A percentile compares a stretch with the other conserved stretches of the same genome.
Evolutionary conservation across 2,329 filamentous ascomycete genomes (phyloP).

Genomic region (Scedosporium apiospermum): DNA sequence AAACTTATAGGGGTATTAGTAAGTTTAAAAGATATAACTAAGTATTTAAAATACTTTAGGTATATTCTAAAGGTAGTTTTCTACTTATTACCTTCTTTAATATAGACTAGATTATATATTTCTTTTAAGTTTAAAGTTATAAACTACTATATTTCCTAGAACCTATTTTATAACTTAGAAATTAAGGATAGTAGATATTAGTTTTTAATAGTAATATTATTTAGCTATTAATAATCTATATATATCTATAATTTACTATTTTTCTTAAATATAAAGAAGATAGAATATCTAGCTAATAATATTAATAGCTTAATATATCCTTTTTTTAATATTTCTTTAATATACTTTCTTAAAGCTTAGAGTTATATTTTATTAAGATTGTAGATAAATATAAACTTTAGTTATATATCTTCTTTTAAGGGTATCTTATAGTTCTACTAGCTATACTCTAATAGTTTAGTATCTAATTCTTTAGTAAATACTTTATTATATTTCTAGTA

Average conservation of each 20-base stretch:
- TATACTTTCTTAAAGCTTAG: too few species aligned
- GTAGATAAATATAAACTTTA: background rate
- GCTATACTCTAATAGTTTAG: background rate
- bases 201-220: conserved; percentile 6
- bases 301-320: too few species aligned
- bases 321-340: too few species aligned
- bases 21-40: conserved; percentile 10
- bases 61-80: conserved; percentile 9
- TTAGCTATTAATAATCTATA: too few species aligned
- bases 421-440: background rate
- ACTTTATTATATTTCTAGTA: too few species aligned
- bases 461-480: background rate
- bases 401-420: background rate
- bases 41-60: conserved; percentile 11
- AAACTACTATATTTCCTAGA: conserved; percentile 7
- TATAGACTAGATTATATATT: conserved; percentile 6
- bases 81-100: conserved; percentile 7
- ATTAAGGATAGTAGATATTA: background rate
- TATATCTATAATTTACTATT: too few species aligned
- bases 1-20: conserved; percentile 10
- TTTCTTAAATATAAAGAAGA: too few species aligned
- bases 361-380: background rate
- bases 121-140: conserved; percentile 9
- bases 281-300: too few species aligned
- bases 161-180: too few species aligned